Percentiles rank a stretch among this genome's conserved stretches.
Conservation (phyloP, 805 yeast species). For the Candida ipomoeae region DNA sequence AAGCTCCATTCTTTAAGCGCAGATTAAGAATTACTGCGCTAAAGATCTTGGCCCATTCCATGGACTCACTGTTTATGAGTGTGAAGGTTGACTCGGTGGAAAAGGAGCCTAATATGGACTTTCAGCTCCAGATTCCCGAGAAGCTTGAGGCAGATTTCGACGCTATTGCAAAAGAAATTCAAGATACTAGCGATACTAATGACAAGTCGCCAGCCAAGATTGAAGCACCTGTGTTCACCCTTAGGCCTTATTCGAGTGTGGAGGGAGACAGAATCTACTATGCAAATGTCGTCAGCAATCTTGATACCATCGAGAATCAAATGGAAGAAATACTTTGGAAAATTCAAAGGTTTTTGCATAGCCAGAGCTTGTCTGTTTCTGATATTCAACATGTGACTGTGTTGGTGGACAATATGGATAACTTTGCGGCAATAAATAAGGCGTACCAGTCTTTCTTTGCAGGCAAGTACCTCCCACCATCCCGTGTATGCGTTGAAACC, state of each 20-base stretch:
- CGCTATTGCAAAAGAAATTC: not conserved
- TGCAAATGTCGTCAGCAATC: conserved; percentile 26
- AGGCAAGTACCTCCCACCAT: conserved; percentile 68
- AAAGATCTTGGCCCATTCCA: conserved; percentile 46
- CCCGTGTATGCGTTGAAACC: conserved; percentile 80
- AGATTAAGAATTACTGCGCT: conserved; percentile 40
- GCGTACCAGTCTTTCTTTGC: conserved; percentile 56
- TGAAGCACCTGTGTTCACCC: not conserved
- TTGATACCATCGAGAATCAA: conserved; percentile 33
- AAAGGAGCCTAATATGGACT: conserved; percentile 21
- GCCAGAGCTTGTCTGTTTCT: conserved; percentile 31
- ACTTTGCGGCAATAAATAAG: conserved; percentile 58
- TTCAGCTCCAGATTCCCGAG: not conserved
- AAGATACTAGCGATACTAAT: not conserved
- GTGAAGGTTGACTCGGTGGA: conserved; percentile 48
- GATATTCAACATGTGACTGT: conserved; percentile 60
- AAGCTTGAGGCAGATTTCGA: conserved; percentile 12
- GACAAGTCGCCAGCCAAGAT: not conserved
- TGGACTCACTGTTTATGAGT: conserved; percentile 67
- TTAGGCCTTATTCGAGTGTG: not conserved
- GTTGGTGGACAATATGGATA: conserved; percentile 57
- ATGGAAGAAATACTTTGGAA: conserved; percentile 46
- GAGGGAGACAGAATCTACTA: conserved; percentile 21
- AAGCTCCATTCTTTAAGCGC: conserved; percentile 75
- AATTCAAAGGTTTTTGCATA: conserved; percentile 31